phyloP scores from a whole-genome alignment of 176 grass and related monocot species.

The Typha latifolia region DNA sequence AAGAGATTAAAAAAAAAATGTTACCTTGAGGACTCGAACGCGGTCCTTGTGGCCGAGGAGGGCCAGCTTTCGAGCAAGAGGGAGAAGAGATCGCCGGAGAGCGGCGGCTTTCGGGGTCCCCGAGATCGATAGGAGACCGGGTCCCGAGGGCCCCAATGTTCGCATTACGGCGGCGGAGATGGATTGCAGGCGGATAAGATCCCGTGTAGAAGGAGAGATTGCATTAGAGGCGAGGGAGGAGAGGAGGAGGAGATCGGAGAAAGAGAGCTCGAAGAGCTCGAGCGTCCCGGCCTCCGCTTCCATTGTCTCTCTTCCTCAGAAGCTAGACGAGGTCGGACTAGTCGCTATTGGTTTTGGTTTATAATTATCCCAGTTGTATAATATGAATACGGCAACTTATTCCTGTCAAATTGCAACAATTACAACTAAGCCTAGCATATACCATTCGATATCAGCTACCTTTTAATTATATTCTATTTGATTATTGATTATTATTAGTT shows the following conservation, averaged over 20 bases:
- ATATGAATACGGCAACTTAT: too few relatives aligned
- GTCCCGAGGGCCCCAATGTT: constrained; percentile 44
- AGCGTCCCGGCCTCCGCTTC: constrained; percentile 20
- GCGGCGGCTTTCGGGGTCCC: constrained; percentile 30
- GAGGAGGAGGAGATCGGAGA: constrained; percentile 47
- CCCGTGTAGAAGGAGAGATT: not conserved
- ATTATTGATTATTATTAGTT: too few relatives aligned
- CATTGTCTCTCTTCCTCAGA: not conserved
- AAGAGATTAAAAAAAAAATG: not conserved
- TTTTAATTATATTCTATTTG: too few relatives aligned
- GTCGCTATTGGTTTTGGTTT: too few relatives aligned
- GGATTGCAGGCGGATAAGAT: constrained; percentile 12
- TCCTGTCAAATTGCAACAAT: too few relatives aligned
- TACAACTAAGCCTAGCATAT: too few relatives aligned
- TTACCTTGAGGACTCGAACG: constrained; percentile 49
- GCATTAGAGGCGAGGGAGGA: constrained; percentile 5
- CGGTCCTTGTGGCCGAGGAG: constrained; percentile 49
- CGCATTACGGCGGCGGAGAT: constrained; percentile 28
- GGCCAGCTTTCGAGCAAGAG: constrained; percentile 52
- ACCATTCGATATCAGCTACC: too few relatives aligned
- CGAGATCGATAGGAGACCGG: constrained; percentile 43
- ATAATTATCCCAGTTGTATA: too few relatives aligned
- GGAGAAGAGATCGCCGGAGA: constrained; percentile 49
- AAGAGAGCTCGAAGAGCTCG: constrained; percentile 43
- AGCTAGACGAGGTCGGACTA: too few relatives aligned